These are phyloP conservation scores for Corymbia calophylla DNA, from an alignment of 441 rosid genomes.

Conservation along the genomic window DNA sequence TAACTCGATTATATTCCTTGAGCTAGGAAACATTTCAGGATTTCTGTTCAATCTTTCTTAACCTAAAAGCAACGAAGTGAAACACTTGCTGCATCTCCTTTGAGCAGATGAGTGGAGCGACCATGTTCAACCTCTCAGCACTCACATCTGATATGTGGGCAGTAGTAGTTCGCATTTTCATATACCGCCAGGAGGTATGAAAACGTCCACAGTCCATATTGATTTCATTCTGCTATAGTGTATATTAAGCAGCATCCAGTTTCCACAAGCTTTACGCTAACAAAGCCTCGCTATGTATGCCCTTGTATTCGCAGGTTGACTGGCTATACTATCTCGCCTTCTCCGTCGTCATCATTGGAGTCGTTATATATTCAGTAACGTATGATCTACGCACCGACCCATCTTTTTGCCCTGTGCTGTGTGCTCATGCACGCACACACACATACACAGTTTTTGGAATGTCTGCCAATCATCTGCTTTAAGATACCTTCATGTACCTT, in stretches of 20 bases:
- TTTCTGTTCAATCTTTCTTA: neutral
- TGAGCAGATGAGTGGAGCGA: conserved; percentile 42
- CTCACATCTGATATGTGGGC: conserved; percentile 71
- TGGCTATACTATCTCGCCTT: conserved; percentile 52
- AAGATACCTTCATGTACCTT: neutral
- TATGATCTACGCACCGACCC: neutral
- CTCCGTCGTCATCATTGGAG: conserved; percentile 28
- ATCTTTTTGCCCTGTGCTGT: neutral
- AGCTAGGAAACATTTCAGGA: neutral
- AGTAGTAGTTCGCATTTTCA: conserved; percentile 33
- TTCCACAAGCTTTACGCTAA: neutral
- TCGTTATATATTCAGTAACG: conserved; percentile 37
- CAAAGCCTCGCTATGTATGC: neutral
- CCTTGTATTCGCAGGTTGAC: conserved; percentile 32
- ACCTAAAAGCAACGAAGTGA: neutral
- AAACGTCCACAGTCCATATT: neutral
- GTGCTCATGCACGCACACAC: no score
- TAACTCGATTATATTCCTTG: neutral
- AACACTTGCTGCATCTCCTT: neutral
- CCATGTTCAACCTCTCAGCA: conserved; percentile 57
- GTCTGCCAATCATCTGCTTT: neutral
- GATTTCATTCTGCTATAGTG: neutral
- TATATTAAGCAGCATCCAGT: neutral
- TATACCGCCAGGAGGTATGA: conserved; percentile 46
- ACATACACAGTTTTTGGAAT: neutral